Evolutionary conservation across 73 alveolate genomes (phyloP), one percentile per base, ranked within the genome.

Genomic region (Paramecium biaurelia): DNA sequence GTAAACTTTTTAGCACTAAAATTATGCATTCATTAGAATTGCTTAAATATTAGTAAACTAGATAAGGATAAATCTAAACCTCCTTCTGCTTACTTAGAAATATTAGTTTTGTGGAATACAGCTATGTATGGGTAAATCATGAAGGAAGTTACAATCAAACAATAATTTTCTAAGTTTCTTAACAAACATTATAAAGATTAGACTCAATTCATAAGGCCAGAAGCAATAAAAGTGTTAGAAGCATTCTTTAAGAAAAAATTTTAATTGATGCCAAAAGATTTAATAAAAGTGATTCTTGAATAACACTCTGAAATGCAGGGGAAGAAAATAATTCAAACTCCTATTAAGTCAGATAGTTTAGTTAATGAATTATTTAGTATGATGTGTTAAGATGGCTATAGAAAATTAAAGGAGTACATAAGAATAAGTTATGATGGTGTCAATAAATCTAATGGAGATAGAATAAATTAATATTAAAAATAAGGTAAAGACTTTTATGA

Each of bases 21-120:
- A 38, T 43, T 74, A 21, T 74, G 87, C 47, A 74, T 74, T 35
- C 87, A 74, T 74, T 74, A 74, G 24, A 74, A 74, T 74, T 74
- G 87, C 24, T 18, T 30, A 11, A 30, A 74, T 35, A 21, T 74
- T 9, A 74, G 58, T 37, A 74, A 30, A 9, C 9, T 10, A 35
- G 87, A 74, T 37, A 74, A 74, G 38, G 38, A 74, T 21, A 32
- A 74, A 74, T 21, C 56, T 1, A 32, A 32, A 35, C 47, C 87
- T 4, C 47, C 41, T 2, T 74, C 87, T 15, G 87, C 21, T n/a
- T 74, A 74, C 38, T 74, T 74, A 74, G 87, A 74, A 74, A 35
- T 74, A 4, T 74, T 74, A 74, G 47, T 74, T n/a, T 74, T 74
- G 7, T 74, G 87, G 87, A 74, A 74, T 34, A 9, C 87, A 12